Evolutionary conservation across 352 stramenopile species (phyloP), one percentile per base, ranked within the genome.

Genomic region (Pythium apleroticum): DNA sequence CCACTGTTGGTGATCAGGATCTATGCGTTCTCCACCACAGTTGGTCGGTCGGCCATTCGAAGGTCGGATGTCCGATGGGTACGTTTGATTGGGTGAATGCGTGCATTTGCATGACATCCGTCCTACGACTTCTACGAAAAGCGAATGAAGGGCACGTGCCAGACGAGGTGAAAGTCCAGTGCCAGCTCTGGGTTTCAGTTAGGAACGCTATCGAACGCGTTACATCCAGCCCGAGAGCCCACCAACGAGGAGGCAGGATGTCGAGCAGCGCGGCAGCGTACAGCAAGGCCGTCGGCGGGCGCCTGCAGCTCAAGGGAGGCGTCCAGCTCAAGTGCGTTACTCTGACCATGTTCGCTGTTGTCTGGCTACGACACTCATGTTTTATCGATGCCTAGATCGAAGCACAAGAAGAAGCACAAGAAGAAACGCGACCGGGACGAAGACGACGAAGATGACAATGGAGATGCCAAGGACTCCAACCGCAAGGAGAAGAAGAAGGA

Each of bases 261-360:
- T 59, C 56, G 15, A 65, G 48, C 30, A 49, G 5, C 9, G 43
- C 57, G 11, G 66, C 61, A 24, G 78, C 78, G 33, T 92, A 92
- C 52, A 59, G 55, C 63, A 91, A 88, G 77, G 85, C 84, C 22
- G 75, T 96, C 22, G 78, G 86, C 30, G 86, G 86, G 49, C 91
- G 90, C 65, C 69, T 96, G 61, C 69, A 84, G 76, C 84, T 96
- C 61, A 96, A 95, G 69, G 85, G 87, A 57, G 78, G 83, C 1
- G 41, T 98, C 67, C 88, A 95, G 57, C 75, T 97, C 30, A 95
- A 89, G 66, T 81, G 77, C 43, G 81, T 92, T 54, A 84, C 81
- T 57, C 41, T 81, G 1, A 62, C 33, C 46, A 41, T 15, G 27
- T 65, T 20, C 56, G 3, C 19, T 22, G 17, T 10, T 37, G 52